Conservation (phyloP, 306 rosid species). For the Alnus glutinosa region DNA sequence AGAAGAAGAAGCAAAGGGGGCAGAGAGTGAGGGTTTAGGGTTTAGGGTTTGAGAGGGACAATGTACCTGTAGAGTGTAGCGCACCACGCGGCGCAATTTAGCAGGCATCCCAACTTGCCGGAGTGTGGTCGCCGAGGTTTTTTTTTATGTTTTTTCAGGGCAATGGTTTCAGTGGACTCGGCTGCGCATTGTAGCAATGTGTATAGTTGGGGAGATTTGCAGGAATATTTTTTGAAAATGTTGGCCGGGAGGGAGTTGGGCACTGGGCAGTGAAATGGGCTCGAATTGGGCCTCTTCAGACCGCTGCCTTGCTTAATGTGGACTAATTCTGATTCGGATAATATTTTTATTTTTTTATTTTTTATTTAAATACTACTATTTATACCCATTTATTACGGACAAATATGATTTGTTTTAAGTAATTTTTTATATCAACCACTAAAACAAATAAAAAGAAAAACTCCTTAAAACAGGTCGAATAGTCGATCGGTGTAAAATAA, state of each 20-base stretch:
- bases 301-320: too few relatives aligned
- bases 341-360: too few relatives aligned
- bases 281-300: not conserved
- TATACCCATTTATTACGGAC: too few relatives aligned
- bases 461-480: too few relatives aligned
- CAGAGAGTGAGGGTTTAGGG: conserved; percentile 24
- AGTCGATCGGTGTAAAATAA: too few relatives aligned
- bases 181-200: not conserved
- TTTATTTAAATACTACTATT: too few relatives aligned
- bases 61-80: conserved; percentile 31
- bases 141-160: not conserved
- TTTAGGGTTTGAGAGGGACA: conserved; percentile 19
- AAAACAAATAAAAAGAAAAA: too few relatives aligned
- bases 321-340: too few relatives aligned
- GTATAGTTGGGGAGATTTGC: not conserved
- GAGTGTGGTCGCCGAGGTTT: not conserved
- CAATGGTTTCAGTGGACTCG: not conserved
- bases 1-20: conserved; percentile 15
- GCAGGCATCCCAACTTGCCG: conserved; percentile 52
- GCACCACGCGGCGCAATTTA: conserved; percentile 32
- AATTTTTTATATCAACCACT: too few relatives aligned
- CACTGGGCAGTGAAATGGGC: not conserved
- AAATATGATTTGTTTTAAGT: too few relatives aligned
- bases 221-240: not conserved
- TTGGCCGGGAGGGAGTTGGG: not conserved